Conservation (phyloP, 345 rosid genomes). For the Rubroshorea leprosula region DNA sequence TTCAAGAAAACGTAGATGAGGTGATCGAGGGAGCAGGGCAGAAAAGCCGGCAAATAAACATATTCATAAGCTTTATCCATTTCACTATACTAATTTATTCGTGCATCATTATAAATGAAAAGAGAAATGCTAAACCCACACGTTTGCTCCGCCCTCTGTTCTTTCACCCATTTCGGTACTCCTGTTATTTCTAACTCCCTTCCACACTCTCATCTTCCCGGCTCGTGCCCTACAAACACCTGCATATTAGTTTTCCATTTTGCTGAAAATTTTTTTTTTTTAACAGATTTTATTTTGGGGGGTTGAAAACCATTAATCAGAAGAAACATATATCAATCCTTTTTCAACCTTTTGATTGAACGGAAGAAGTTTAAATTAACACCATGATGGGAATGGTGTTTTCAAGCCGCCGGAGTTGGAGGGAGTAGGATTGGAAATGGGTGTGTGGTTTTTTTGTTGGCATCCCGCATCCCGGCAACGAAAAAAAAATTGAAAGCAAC, state of each 20-base stretch:
- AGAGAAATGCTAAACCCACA: constrained; percentile 27
- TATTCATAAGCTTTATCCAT: too few relatives aligned
- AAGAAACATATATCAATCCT: too few relatives aligned
- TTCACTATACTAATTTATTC: too few relatives aligned
- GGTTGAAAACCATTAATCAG: too few relatives aligned
- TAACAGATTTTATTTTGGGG: not conserved
- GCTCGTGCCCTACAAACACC: constrained; percentile 9
- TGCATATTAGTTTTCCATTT: constrained; percentile 18
- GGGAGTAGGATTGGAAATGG: too few relatives aligned
- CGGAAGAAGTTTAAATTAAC: not conserved
- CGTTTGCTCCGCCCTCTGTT: constrained; percentile 33
- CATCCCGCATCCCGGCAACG: too few relatives aligned
- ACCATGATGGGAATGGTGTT: not conserved
- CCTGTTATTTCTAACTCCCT: not conserved
- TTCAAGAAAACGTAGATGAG: too few relatives aligned
- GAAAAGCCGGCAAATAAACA: too few relatives aligned
- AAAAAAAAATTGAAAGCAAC: too few relatives aligned
- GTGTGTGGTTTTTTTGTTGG: too few relatives aligned
- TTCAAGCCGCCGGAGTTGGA: too few relatives aligned
- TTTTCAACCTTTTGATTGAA: not conserved
- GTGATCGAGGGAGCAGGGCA: too few relatives aligned
- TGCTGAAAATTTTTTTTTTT: constrained; percentile 5
- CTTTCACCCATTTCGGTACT: not conserved
- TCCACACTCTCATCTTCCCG: not conserved
- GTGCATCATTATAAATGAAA: constrained; percentile 9